phyloP scores from a whole-genome alignment of 2,329 filamentous ascomycete genomes.

The Fusarium tupiense region DNA sequence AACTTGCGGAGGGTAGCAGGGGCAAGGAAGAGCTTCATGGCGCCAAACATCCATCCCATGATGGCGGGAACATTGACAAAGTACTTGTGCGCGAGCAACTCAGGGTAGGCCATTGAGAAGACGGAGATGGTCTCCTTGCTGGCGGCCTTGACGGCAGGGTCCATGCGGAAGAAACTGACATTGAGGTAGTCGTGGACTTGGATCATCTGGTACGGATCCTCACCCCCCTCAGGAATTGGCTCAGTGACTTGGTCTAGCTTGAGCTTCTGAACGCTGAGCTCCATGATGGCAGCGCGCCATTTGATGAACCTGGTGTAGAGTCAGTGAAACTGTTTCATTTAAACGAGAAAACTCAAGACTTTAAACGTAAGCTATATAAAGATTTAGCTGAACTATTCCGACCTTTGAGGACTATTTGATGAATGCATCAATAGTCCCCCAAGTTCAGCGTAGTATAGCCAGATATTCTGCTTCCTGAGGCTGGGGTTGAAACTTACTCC shows the following conservation, averaged over 20 bases:
- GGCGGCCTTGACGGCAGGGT: conserved; percentile 78
- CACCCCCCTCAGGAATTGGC: conserved; percentile 76
- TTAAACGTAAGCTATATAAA: background rate
- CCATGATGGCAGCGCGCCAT: conserved; percentile 93
- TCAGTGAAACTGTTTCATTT: conserved; percentile 15
- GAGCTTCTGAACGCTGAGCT: conserved; percentile 80
- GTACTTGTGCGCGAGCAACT: conserved; percentile 86
- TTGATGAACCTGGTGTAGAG: conserved; percentile 74
- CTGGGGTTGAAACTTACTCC: conserved; percentile 66
- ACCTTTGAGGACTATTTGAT: background rate
- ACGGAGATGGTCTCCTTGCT: conserved; percentile 83
- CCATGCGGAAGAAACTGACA: conserved; percentile 86
- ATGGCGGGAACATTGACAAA: conserved; percentile 93
- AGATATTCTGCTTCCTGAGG: background rate
- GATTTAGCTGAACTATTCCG: background rate
- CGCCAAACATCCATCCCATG: conserved; percentile 87
- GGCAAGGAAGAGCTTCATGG: conserved; percentile 80
- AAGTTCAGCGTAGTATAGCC: background rate
- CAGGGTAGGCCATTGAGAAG: conserved; percentile 86
- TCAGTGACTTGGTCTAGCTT: conserved; percentile 73
- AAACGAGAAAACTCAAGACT: background rate
- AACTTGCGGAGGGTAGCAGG: conserved; percentile 82
- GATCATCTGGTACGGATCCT: conserved; percentile 88
- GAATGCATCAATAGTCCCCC: background rate
- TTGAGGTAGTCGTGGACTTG: conserved; percentile 95